Evolutionary conservation across 2,329 filamentous ascomycete genomes (phyloP).

Genomic region (Aspergillus pseudonomiae): DNA sequence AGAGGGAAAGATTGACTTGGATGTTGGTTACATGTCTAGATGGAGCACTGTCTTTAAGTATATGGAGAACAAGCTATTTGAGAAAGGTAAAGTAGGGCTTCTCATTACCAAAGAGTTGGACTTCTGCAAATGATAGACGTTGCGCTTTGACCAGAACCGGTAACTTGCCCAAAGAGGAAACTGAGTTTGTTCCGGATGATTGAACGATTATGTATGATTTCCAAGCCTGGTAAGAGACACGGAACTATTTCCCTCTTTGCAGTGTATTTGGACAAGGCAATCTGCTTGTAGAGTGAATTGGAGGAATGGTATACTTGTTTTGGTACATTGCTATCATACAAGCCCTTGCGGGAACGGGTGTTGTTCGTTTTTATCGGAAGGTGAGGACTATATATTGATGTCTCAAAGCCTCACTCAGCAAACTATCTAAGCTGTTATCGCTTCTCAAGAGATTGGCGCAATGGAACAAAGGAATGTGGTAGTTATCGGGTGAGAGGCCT

Average conservation of each 20-base stretch:
- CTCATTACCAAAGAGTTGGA: not conserved
- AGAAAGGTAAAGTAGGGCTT: not conserved
- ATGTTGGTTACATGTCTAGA: not conserved
- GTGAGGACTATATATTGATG: not conserved
- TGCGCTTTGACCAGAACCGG: not conserved
- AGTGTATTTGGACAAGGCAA: not conserved
- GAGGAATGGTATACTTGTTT: not conserved
- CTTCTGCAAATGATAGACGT: not conserved
- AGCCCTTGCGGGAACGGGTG: too few species aligned
- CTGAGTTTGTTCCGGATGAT: not conserved
- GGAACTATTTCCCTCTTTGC: not conserved
- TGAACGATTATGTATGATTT: not conserved
- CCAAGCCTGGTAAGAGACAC: not conserved
- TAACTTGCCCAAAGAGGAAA: not conserved
- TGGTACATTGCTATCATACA: not conserved
- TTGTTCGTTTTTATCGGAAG: not conserved
- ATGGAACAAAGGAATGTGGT: not conserved
- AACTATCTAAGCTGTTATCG: not conserved
- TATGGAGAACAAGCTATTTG: not conserved
- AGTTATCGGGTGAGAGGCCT: not conserved
- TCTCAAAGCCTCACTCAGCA: not conserved
- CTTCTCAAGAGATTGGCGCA: not conserved
- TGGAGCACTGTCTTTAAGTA: not conserved
- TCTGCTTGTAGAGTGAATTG: not conserved
- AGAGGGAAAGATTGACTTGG: not conserved